Percentiles rank a stretch among this genome's conserved stretches.
These are phyloP conservation scores for Lagenidium giganteum DNA, from an alignment of 352 stramenopile genomes.

Conservation along the genomic window DNA sequence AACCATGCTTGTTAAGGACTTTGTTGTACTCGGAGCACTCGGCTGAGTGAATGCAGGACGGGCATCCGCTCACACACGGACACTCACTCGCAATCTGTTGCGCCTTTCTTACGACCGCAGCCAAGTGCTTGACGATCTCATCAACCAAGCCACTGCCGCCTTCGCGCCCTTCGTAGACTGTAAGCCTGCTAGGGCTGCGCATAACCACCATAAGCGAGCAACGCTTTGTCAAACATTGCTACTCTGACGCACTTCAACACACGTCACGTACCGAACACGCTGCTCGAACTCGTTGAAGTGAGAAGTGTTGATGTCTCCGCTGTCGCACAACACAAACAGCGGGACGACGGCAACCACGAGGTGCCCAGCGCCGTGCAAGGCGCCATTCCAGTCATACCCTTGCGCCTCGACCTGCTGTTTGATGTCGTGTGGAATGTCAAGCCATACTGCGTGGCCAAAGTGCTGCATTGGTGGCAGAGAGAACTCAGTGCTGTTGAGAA, in stretches of 20 bases:
- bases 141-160: conserved; percentile 84
- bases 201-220: background rate
- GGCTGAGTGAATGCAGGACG: conserved; percentile 81
- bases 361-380: conserved; percentile 87
- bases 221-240: conserved; percentile 1
- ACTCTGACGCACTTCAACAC: background rate
- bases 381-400: conserved; percentile 32
- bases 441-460: conserved; percentile 93
- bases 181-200: conserved; percentile 70
- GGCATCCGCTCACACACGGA: conserved; percentile 72
- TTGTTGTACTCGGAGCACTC: conserved; percentile 88
- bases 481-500: conserved; percentile 88
- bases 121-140: conserved; percentile 61
- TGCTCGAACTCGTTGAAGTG: conserved; percentile 76
- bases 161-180: conserved; percentile 85
- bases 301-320: conserved; percentile 76
- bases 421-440: conserved; percentile 83
- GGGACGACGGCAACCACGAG: conserved; percentile 89
- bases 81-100: conserved; percentile 77
- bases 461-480: conserved; percentile 94
- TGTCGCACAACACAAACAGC: conserved; percentile 91
- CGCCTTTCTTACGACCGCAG: conserved; percentile 47
- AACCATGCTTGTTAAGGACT: conserved; percentile 82
- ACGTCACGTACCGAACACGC: conserved; percentile 33
- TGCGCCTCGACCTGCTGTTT: conserved; percentile 29